These are phyloP conservation scores for Elsinoe batatas DNA, from an alignment of 2,329 filamentous ascomycete species.

Conservation along the genomic window DNA sequence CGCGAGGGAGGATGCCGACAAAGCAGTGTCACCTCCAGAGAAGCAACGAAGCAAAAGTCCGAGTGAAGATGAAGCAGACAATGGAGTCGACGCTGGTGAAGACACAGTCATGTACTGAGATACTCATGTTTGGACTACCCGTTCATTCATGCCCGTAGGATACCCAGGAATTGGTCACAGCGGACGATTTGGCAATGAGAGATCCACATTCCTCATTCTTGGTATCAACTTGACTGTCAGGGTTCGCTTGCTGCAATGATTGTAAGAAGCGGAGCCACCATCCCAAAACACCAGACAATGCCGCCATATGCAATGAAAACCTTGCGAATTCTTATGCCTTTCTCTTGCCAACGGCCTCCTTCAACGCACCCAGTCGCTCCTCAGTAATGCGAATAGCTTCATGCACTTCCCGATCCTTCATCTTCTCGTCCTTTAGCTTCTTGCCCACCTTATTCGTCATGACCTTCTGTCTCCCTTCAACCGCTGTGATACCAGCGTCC, in stretches of 20 bases:
- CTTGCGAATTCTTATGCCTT: slow-evolving; percentile 23
- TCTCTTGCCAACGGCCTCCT: slow-evolving; percentile 58
- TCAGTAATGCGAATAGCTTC: slow-evolving; percentile 78
- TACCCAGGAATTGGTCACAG: not conserved
- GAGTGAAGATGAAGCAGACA: slow-evolving; percentile 6
- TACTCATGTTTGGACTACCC: too few species aligned
- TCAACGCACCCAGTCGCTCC: slow-evolving; percentile 68
- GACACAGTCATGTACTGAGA: slow-evolving; percentile 12
- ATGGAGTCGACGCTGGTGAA: slow-evolving; percentile 6
- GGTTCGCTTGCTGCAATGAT: not conserved
- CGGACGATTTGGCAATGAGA: not conserved
- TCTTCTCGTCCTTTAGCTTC: slow-evolving; percentile 24
- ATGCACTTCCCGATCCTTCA: slow-evolving; percentile 60
- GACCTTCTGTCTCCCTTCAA: slow-evolving; percentile 4
- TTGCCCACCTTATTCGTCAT: slow-evolving; percentile 15
- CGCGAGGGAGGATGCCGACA: not conserved
- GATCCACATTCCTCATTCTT: not conserved
- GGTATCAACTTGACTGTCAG: slow-evolving; percentile 1
- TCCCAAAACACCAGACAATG: not conserved
- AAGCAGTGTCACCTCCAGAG: not conserved
- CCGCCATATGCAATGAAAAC: not conserved
- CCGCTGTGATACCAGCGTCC: slow-evolving; percentile 38
- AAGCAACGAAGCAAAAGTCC: not conserved
- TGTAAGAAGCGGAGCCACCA: not conserved
- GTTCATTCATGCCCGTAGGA: not conserved